phyloP scores from a whole-genome alignment of 441 rosid species.

The Arabidopsis hybrid region DNA sequence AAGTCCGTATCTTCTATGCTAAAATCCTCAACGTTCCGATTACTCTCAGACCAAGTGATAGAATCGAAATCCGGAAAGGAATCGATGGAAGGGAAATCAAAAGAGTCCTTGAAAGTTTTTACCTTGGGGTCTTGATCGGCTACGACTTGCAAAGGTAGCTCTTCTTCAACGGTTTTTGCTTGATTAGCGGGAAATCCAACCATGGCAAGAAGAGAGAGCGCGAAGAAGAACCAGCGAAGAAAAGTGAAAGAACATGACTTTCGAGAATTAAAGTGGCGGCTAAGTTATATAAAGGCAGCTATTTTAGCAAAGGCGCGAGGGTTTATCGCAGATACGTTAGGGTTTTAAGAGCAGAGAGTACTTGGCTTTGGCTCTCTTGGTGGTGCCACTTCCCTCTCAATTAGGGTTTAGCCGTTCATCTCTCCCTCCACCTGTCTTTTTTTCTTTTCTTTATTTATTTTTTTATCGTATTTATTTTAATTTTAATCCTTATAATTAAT shows the following conservation, averaged over 20 bases:
- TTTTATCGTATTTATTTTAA: neutral
- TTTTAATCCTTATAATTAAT: too few relatives aligned
- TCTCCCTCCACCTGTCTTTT: neutral
- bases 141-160: conserved; percentile 12
- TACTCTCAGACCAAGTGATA: conserved; percentile 60
- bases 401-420: conserved; percentile 34
- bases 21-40: conserved; percentile 44
- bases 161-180: conserved; percentile 43
- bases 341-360: conserved; percentile 38
- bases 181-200: conserved; percentile 57
- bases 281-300: conserved; percentile 40
- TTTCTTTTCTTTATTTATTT: neutral
- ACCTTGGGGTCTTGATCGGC: conserved; percentile 48
- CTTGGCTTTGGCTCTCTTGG: conserved; percentile 1
- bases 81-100: conserved; percentile 55
- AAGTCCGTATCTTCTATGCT: conserved; percentile 45
- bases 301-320: conserved; percentile 36
- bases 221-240: conserved; percentile 24
- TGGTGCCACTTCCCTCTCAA: conserved; percentile 16
- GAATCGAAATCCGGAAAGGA: conserved; percentile 73
- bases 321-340: conserved; percentile 41
- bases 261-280: conserved; percentile 27
- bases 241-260: conserved; percentile 42
- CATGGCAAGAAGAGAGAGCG: conserved; percentile 51
- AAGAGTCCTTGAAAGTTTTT: conserved; percentile 39